Conservation (phyloP, 331 rosid species). For the Quercus phellos region DNA sequence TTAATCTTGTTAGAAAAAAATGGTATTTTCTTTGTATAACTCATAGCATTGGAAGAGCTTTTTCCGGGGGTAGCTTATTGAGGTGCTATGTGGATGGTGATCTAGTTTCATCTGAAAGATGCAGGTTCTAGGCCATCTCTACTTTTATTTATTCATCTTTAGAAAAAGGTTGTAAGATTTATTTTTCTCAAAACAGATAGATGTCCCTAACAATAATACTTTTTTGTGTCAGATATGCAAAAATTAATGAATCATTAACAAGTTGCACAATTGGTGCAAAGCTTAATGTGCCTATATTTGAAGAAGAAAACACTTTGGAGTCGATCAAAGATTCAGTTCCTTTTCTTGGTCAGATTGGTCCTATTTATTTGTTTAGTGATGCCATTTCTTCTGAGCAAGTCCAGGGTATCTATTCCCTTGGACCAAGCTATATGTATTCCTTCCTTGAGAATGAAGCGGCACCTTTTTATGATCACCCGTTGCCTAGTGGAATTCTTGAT, state of each 20-base stretch:
- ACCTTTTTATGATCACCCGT: conserved; percentile 55
- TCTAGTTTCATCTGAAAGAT: conserved; percentile 92
- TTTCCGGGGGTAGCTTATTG: conserved; percentile 93
- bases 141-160: conserved; percentile 10
- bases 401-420: conserved; percentile 74
- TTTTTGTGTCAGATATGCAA: conserved; percentile 71
- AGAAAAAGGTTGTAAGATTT: neutral
- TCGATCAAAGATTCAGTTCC: conserved; percentile 67
- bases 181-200: neutral
- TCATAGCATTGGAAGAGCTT: conserved; percentile 96
- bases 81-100: conserved; percentile 84
- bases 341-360: conserved; percentile 91
- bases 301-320: conserved; percentile 51
- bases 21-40: conserved; percentile 96
- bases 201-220: conserved; percentile 19
- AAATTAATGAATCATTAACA: conserved; percentile 69
- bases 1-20: conserved; percentile 63
- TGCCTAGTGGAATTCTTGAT: conserved; percentile 79
- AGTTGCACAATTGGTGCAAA: conserved; percentile 80
- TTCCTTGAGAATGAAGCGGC: conserved; percentile 85
- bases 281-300: conserved; percentile 47
- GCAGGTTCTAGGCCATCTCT: conserved; percentile 60
- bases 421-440: conserved; percentile 96
- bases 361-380: conserved; percentile 77
- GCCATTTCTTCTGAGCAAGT: conserved; percentile 88